Base-by-base conservation (phyloP, 768 basidiomycete species). In the Omphalotus guepiniiformis region DNA sequence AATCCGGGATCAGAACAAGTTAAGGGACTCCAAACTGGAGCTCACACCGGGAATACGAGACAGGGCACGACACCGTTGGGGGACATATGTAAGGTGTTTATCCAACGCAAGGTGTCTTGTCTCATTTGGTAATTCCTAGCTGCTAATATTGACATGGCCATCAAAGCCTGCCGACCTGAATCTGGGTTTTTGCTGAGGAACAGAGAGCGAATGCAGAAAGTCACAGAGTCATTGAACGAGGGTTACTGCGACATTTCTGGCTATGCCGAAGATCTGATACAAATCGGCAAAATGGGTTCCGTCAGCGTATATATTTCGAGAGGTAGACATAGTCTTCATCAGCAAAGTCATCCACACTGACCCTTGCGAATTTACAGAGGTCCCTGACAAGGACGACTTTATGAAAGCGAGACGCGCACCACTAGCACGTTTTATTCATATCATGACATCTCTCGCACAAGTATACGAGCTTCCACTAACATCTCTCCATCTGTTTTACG, bases 401-500 rank as follows among this genome's bases (percentile, higher is more conserved):
- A 66, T 89, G 47, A 52, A 63, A 25, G 62, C 63, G 16, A 83
- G 85, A 59, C 67, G 67, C n/a, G 76, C 80, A 26, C 60, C 74
- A 0, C 66, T 90, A 16, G 77, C 78, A 21, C 79, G 90, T 16
- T 93, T 96, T 61, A 78, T 90, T 19, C 70, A 80, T 42, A 67
- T 93, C 29, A 70, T 93, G 44, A 65, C 67, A 0, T 80, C 83
- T 0, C 72, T 97, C 16, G 75, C 80, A 3, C 61, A 72, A 25
- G 71, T 94, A 13, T 98, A 91, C 63, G 73, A 75, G 53, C 76
- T 97, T 28, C 83, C 91, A 1, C 65, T 81, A 22, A 66, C 76
- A 0, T 85, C 85, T 38, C 56, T 96, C 49, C 90, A 95, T 56
- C 76, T 99, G 4, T 98, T 98, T 63, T 86, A 83, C 64, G 94